A percentile compares a stretch with the other conserved stretches of the same genome.
These are phyloP conservation scores for Triticum urartu DNA, from an alignment of 176 grass and related monocot species.

Conservation along the genomic window DNA sequence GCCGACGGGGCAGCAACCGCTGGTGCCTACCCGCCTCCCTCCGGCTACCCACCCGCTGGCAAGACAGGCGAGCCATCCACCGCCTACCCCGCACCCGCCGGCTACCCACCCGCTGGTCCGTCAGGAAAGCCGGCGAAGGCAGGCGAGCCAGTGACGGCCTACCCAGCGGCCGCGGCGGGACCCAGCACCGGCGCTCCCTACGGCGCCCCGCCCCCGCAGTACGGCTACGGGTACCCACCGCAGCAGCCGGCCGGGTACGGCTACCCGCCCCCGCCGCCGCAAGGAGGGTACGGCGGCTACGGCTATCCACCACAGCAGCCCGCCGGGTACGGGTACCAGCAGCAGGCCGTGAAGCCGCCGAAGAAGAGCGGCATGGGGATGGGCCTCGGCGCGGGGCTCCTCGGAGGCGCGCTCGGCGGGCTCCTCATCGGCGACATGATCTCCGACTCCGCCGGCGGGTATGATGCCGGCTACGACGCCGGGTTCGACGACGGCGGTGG, in stretches of 20 bases:
- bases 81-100: conserved; percentile 13
- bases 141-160: conserved; percentile 46
- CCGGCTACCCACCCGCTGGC: neutral
- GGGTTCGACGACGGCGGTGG: conserved; percentile 65
- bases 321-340: conserved; percentile 52
- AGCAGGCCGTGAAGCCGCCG: conserved; percentile 45
- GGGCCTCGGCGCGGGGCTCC: conserved; percentile 61
- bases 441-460: conserved; percentile 26
- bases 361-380: conserved; percentile 64
- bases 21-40: neutral
- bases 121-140: conserved; percentile 36
- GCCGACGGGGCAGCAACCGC: neutral
- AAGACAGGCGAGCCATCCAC: conserved; percentile 24
- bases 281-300: conserved; percentile 40
- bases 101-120: conserved; percentile 30
- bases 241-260: conserved; percentile 45
- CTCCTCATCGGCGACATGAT: conserved; percentile 68
- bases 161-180: conserved; percentile 35
- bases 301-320: conserved; percentile 35
- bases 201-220: conserved; percentile 47
- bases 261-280: conserved; percentile 50
- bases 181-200: conserved; percentile 41
- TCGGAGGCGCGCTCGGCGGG: conserved; percentile 69
- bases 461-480: conserved; percentile 50
- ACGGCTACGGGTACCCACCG: conserved; percentile 48